These are phyloP conservation scores for Pholiota adiposa DNA, from an alignment of 1,284 basidiomycete genomes.

Conservation along the genomic window DNA sequence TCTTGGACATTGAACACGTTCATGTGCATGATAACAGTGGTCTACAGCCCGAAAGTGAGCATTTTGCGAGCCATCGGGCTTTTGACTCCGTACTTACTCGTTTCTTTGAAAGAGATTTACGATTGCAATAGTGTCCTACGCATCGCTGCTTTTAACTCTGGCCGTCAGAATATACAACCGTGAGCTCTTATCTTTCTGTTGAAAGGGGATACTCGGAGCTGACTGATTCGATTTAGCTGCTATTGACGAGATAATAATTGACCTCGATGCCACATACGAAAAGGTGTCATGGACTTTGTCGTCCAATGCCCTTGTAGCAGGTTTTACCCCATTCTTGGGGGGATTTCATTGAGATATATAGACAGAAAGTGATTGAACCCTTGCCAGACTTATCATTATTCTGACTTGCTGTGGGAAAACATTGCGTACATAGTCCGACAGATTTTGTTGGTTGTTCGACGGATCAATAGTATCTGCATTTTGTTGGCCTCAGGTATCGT, in stretches of 20 bases:
- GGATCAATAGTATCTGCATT: slow-evolving; percentile 69
- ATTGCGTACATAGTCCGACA: slow-evolving; percentile 54
- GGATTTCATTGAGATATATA: slow-evolving; percentile 76
- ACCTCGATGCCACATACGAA: slow-evolving; percentile 65
- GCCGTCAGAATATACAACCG: slow-evolving; percentile 12
- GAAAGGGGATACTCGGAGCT: neutral
- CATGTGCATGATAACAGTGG: slow-evolving; percentile 81
- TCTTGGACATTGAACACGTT: slow-evolving; percentile 40
- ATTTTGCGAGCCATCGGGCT: neutral
- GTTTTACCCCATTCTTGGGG: slow-evolving; percentile 75
- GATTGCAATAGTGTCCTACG: slow-evolving; percentile 11
- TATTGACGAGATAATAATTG: slow-evolving; percentile 65
- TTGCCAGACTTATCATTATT: too few relatives aligned
- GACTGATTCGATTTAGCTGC: slow-evolving; percentile 41
- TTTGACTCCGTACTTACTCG: neutral
- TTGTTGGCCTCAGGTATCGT: slow-evolving; percentile 69
- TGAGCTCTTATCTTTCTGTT: neutral
- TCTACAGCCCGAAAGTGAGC: slow-evolving; percentile 55
- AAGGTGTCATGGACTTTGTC: slow-evolving; percentile 77
- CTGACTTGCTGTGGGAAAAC: too few relatives aligned
- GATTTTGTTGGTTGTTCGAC: slow-evolving; percentile 57
- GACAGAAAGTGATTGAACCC: slow-evolving; percentile 62
- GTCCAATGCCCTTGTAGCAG: slow-evolving; percentile 79
- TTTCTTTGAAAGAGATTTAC: slow-evolving; percentile 11
- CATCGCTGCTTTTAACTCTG: slow-evolving; percentile 10